A percentile compares a stretch with the other conserved stretches of the same genome.
Evolutionary conservation across 208 protist genomes (phyloP).

Genomic region (Novymonas esmeraldas): DNA sequence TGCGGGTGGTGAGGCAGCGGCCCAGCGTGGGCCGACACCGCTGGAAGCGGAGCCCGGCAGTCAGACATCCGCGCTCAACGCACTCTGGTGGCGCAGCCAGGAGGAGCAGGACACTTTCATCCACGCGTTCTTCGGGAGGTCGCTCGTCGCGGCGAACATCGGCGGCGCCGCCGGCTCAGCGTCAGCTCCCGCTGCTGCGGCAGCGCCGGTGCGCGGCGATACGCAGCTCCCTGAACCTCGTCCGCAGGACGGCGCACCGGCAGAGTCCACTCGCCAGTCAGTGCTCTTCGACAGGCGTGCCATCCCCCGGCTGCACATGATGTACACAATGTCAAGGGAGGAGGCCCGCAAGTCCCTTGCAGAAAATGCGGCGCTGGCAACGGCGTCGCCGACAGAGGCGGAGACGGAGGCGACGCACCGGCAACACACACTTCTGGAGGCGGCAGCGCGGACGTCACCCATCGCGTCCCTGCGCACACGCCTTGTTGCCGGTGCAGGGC

Average conservation of each 20-base stretch:
- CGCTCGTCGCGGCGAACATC: conserved; percentile 8
- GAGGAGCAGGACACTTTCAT: conserved; percentile 10
- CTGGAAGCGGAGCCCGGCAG: background rate
- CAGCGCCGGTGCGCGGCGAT: too few species aligned
- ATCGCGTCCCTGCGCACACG: conserved; percentile 4
- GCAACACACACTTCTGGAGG: background rate
- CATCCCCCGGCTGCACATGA: conserved; percentile 10
- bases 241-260: background rate
- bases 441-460: background rate
- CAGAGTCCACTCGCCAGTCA: background rate
- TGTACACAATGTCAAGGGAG: conserved; percentile 1
- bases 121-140: conserved; percentile 2
- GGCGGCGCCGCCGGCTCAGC: too few species aligned
- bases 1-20: background rate
- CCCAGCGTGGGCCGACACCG: background rate
- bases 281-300: background rate
- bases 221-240: too few species aligned
- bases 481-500: background rate
- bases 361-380: too few species aligned
- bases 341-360: background rate
- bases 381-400: too few species aligned
- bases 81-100: conserved; percentile 2
- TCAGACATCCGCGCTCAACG: conserved; percentile 10
- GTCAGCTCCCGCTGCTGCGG: too few species aligned
- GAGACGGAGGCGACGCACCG: too few species aligned